Evolutionary conservation across 139 green algal species (phyloP).

Genomic region (Chlamydomonas incerta): DNA sequence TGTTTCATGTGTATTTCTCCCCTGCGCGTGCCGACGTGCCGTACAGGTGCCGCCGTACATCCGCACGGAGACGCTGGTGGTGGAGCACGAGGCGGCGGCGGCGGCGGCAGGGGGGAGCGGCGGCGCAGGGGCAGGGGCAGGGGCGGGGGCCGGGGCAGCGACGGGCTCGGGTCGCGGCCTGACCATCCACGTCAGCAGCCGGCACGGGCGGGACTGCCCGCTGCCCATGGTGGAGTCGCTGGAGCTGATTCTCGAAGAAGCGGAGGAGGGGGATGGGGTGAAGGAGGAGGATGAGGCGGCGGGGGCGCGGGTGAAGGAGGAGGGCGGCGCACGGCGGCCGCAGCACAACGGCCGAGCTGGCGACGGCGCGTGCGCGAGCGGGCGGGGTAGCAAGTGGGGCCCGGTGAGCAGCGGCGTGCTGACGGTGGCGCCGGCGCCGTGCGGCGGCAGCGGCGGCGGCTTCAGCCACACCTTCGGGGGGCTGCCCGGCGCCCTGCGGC

Average conservation of each 20-base stretch:
- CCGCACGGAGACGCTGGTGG: conserved; percentile 53
- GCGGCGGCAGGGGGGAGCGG: no score
- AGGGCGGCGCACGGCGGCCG: neutral
- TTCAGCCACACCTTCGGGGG: neutral
- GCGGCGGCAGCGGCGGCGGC: neutral
- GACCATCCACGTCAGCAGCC: conserved; percentile 58
- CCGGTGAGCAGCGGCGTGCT: neutral
- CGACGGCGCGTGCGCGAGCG: neutral
- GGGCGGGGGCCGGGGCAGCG: neutral
- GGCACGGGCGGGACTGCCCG: conserved; percentile 60
- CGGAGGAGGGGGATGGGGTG: neutral
- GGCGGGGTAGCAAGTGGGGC: neutral
- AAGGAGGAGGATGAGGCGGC: neutral
- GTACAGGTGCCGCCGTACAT: conserved; percentile 52
- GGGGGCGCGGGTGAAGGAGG: neutral
- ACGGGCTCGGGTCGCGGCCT: conserved; percentile 38
- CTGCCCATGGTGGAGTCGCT: conserved; percentile 69
- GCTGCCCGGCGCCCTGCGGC: neutral
- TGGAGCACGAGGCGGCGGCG: conserved; percentile 28
- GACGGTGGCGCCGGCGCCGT: neutral
- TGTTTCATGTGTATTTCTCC: no score
- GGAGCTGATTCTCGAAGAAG: neutral
- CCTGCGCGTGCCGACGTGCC: no score
- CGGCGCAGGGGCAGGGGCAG: no score
- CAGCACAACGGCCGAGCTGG: no score